Evolutionary conservation across 352 stramenopile species (phyloP).

Genomic region (Phytophthora kernoviae): DNA sequence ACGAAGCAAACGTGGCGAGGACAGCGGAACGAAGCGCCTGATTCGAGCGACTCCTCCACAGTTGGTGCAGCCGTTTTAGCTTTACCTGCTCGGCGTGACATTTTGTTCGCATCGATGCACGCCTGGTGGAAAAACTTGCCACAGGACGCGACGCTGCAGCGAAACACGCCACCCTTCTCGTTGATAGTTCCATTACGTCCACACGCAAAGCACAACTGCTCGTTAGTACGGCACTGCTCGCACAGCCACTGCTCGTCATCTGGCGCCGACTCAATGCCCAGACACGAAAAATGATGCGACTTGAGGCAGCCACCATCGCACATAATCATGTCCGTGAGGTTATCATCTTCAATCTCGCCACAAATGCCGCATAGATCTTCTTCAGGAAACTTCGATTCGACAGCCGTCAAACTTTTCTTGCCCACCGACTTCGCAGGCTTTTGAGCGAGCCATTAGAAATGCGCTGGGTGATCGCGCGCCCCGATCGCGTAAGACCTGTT

Average conservation of each 20-base stretch:
- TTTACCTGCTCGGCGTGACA: constrained; percentile 56
- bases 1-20: constrained; percentile 86
- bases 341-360: constrained; percentile 84
- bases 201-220: constrained; percentile 91
- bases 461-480: constrained; percentile 70
- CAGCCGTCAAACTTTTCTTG: constrained; percentile 28
- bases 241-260: constrained; percentile 90
- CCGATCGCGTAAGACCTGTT: constrained; percentile 65
- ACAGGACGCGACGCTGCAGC: constrained; percentile 65
- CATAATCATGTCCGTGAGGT: constrained; percentile 85
- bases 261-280: constrained; percentile 74
- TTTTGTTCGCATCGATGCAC: constrained; percentile 69
- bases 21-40: constrained; percentile 86
- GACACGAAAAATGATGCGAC: constrained; percentile 93
- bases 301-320: constrained; percentile 93
- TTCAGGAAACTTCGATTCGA: constrained; percentile 61
- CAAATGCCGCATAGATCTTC: constrained; percentile 80
- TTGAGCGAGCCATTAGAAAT: constrained; percentile 41
- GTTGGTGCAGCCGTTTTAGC: constrained; percentile 36
- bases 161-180: constrained; percentile 84
- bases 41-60: constrained; percentile 61
- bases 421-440: constrained; percentile 20
- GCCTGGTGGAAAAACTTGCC: constrained; percentile 88
- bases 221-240: constrained; percentile 87
- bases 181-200: constrained; percentile 87